A percentile compares a stretch with the other conserved stretches of the same genome.
Conservation (phyloP, 2,329 filamentous ascomycete species). For the Phyllosticta paracitricarpa region DNA sequence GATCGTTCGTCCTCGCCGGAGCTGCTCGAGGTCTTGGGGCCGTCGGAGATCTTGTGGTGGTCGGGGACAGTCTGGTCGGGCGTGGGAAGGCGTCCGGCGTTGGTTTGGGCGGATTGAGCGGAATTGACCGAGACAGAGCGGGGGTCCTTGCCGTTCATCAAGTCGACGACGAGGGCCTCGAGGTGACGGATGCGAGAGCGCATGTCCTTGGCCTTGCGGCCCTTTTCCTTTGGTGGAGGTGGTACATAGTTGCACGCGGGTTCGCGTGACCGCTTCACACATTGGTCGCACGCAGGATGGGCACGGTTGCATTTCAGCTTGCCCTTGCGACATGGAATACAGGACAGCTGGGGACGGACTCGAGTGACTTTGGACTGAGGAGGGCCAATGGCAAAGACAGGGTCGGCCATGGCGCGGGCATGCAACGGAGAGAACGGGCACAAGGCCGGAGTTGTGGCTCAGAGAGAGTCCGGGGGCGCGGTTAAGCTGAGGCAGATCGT, state of each 20-base stretch:
- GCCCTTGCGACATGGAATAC: slow-evolving; percentile 20
- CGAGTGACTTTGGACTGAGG: slow-evolving; percentile 8
- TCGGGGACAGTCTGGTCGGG: slow-evolving; percentile 8
- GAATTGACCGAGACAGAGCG: slow-evolving; percentile 5
- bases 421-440: neutral
- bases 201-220: slow-evolving; percentile 21
- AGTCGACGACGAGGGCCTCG: slow-evolving; percentile 25
- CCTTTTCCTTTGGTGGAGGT: slow-evolving; percentile 16
- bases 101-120: neutral
- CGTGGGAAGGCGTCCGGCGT: slow-evolving; percentile 4
- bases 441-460: neutral
- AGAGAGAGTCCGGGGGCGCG: neutral
- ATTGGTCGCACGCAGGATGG: slow-evolving; percentile 28
- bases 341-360: slow-evolving; percentile 17
- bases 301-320: slow-evolving; percentile 29
- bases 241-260: slow-evolving; percentile 18
- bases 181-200: slow-evolving; percentile 28
- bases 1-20: slow-evolving; percentile 7
- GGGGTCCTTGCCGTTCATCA: slow-evolving; percentile 22
- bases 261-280: slow-evolving; percentile 25
- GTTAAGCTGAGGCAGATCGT: neutral
- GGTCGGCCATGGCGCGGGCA: neutral
- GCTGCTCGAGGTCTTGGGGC: slow-evolving; percentile 7
- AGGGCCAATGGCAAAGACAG: neutral
- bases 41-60: neutral